Evolutionary conservation across 495 filamentous ascomycete species (phyloP).

Genomic region (Apodospora peruviana): DNA sequence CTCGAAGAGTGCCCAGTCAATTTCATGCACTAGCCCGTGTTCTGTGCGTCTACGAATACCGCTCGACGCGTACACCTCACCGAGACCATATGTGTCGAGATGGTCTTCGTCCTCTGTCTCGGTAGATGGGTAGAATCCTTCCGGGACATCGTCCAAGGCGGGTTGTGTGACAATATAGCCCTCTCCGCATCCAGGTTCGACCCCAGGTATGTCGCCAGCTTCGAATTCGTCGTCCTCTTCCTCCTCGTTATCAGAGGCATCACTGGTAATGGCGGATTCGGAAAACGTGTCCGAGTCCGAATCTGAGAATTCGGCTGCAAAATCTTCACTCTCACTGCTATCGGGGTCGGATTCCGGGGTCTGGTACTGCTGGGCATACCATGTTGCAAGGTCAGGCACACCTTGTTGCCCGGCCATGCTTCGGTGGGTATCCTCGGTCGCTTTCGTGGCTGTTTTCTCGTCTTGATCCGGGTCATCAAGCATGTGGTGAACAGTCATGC

Average conservation of each 20-base stretch:
- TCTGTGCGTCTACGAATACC: slow-evolving; percentile 66
- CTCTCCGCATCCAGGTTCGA: slow-evolving; percentile 67
- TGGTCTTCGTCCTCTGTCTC: slow-evolving; percentile 55
- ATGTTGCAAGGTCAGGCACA: slow-evolving; percentile 19
- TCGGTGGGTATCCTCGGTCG: slow-evolving; percentile 15
- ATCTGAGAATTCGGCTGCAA: slow-evolving; percentile 48
- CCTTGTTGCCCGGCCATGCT: slow-evolving; percentile 20
- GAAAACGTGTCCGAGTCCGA: slow-evolving; percentile 47
- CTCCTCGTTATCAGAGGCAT: slow-evolving; percentile 32
- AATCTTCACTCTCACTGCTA: slow-evolving; percentile 36
- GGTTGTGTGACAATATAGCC: slow-evolving; percentile 76
- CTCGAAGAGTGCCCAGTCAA: slow-evolving; percentile 92
- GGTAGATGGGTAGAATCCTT: slow-evolving; percentile 62
- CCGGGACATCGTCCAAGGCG: slow-evolving; percentile 78
- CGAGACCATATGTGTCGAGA: slow-evolving; percentile 67
- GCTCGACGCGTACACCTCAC: slow-evolving; percentile 82
- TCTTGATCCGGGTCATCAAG: slow-evolving; percentile 73
- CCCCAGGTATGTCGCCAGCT: slow-evolving; percentile 77
- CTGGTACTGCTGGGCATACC: slow-evolving; percentile 28
- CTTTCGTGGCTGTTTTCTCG: slow-evolving; percentile 31
- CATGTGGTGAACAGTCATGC: slow-evolving; percentile 95
- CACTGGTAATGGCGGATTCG: slow-evolving; percentile 41
- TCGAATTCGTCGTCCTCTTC: slow-evolving; percentile 45
- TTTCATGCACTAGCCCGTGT: slow-evolving; percentile 72
- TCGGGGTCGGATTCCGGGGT: slow-evolving; percentile 29